phyloP scores from a whole-genome alignment of 371 early-diverging fungal species.

The Mortierella sp. region DNA sequence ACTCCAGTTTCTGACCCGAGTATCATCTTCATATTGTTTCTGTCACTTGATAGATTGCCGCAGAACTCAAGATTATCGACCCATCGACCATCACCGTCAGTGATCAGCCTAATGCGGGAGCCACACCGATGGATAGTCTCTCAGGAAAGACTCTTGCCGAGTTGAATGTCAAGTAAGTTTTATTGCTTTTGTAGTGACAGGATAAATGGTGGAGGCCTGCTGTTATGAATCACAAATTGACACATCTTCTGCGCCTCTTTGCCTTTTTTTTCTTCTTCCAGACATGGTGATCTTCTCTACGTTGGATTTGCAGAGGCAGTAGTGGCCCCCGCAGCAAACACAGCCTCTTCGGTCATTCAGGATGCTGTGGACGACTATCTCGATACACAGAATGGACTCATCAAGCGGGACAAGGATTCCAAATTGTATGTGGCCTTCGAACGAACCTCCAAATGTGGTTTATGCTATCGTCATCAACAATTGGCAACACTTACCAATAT shows the following conservation, averaged over 20 bases:
- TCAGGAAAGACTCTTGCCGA: conserved; percentile 61
- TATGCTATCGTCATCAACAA: neutral
- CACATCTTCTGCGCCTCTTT: neutral
- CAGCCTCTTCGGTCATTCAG: conserved; percentile 65
- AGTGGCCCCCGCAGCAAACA: conserved; percentile 13
- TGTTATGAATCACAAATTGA: conserved; percentile 2
- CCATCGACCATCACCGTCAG: conserved; percentile 64
- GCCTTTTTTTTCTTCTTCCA: conserved; percentile 19
- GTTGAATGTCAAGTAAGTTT: conserved; percentile 62
- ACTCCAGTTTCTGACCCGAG: too few relatives aligned
- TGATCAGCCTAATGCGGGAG: conserved; percentile 63
- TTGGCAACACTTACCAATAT: neutral
- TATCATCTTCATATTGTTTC: conserved; percentile 14
- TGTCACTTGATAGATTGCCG: conserved; percentile 53
- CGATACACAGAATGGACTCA: conserved; percentile 87
- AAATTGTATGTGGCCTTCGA: conserved; percentile 75
- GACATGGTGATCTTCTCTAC: conserved; percentile 89
- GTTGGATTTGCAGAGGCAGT: conserved; percentile 67
- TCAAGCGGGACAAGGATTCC: conserved; percentile 83
- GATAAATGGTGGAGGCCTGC: too few relatives aligned
- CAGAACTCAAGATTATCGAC: conserved; percentile 59
- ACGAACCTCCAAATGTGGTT: too few relatives aligned
- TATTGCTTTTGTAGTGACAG: neutral
- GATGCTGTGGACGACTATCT: conserved; percentile 86
- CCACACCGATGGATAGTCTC: conserved; percentile 59